Conservation (phyloP, 148 eudicot genomes). For the Rhododendron simsii region DNA sequence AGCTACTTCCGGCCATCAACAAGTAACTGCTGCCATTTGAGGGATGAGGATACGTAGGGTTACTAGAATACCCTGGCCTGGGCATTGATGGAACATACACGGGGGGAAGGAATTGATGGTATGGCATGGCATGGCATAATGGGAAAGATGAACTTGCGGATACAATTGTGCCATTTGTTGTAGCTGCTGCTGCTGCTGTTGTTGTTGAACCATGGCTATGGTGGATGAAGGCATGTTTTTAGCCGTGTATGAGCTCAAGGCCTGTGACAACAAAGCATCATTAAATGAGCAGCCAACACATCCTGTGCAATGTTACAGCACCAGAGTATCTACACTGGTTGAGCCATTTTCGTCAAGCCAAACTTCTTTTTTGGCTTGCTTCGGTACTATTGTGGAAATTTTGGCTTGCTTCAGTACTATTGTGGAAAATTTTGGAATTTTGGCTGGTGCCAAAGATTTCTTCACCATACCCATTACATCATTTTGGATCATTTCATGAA, state of each 20-base stretch:
- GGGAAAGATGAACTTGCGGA: slow-evolving; percentile 77
- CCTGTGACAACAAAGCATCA: slow-evolving; percentile 38
- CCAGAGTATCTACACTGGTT: background rate
- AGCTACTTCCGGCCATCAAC: slow-evolving; percentile 75
- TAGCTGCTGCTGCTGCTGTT: slow-evolving; percentile 27
- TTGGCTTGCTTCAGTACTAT: background rate
- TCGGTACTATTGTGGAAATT: background rate
- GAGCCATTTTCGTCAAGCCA: background rate
- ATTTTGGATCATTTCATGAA: background rate
- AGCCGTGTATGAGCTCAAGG: slow-evolving; percentile 43
- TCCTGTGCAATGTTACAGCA: background rate
- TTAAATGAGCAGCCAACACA: background rate
- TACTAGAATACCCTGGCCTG: slow-evolving; percentile 75
- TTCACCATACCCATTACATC: background rate
- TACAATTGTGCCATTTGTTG: slow-evolving; percentile 80
- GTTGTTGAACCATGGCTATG: slow-evolving; percentile 74
- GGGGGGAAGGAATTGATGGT: slow-evolving; percentile 73
- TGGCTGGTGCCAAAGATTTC: background rate
- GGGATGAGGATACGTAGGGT: slow-evolving; percentile 72
- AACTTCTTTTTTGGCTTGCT: background rate
- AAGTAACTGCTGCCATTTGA: slow-evolving; percentile 81
- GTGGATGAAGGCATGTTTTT: slow-evolving; percentile 54
- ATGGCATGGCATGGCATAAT: slow-evolving; percentile 86
- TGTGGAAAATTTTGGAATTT: background rate
- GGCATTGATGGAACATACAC: slow-evolving; percentile 83